phyloP scores from a whole-genome alignment of 352 stramenopile species.

The Phytopythium montanum region DNA sequence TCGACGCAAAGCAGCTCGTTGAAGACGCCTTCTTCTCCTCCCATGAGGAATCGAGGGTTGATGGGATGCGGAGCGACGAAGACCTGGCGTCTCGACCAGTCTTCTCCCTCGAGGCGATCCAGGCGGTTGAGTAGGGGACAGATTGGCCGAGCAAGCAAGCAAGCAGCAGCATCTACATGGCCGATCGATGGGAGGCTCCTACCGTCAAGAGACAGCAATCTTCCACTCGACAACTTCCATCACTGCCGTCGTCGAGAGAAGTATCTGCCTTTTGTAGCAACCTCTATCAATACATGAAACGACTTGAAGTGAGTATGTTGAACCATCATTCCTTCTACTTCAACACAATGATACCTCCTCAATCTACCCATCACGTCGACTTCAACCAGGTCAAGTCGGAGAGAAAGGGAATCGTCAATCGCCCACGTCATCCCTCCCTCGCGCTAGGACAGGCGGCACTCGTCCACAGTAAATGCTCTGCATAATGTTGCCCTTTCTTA shows the following conservation, averaged over 20 bases:
- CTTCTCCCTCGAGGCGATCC: background rate
- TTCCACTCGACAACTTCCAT: background rate
- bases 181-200: background rate
- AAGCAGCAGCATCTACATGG: background rate
- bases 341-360: background rate
- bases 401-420: background rate
- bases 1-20: constrained; percentile 37
- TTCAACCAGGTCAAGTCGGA: background rate
- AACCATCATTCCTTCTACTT: too few relatives aligned
- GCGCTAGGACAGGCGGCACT: background rate
- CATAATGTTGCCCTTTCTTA: background rate
- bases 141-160: background rate
- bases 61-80: background rate
- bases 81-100: background rate
- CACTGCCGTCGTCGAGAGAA: background rate
- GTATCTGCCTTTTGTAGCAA: background rate
- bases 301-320: too few relatives aligned
- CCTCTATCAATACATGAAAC: too few relatives aligned
- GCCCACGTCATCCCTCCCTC: background rate
- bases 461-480: too few relatives aligned
- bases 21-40: constrained; percentile 29
- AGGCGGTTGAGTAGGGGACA: constrained; percentile 4
- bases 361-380: background rate
- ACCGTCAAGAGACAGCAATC: background rate
- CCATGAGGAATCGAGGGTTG: background rate